Evolutionary conservation across 179 eudicot genomes (phyloP), one percentile per base, ranked within the genome.

Genomic region (Beta lomatogona): DNA sequence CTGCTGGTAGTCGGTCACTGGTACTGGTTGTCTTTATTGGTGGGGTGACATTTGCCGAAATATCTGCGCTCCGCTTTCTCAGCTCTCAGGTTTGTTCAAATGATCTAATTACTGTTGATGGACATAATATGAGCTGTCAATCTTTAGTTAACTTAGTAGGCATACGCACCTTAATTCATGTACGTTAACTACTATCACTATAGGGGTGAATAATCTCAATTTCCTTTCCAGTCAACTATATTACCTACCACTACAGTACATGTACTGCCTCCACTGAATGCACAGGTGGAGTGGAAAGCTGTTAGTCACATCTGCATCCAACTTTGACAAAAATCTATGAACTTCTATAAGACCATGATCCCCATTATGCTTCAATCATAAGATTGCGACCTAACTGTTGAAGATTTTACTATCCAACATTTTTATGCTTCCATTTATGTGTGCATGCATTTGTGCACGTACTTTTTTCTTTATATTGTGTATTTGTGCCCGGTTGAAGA

Each of bases 11-110:
- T 84, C 99, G 99, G 48, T 89, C 97, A 58, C 67, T 93, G 22
- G 97, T 94, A 60, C 85, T 97, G 83, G 99, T 94, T 83, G 97
- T 97, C 76, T 97, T 97, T 82, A 60, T 97, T 79, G 99, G 99
- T 73, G 99, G 99, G 77, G 96, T 96, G 71, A 96, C 99, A 68
- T 94, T 86, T 86, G 99, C 99, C 14, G 99, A 96, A 89, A 92
- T 96, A 55, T 92, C 99, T 86, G 99, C 99, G 15, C 97, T 96
- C 71, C 98, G 99, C 79, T 96, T 91, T 83, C 97, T 96, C 79
- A 88, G 91, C 86, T 86, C 97, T 87, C 98, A 93, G 98, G 98
- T 96, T 83, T 68, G 82, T 78, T 57, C 91, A 77, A 48, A 65
- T 75, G 25, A 13, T 67, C 10, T 14, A 67, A 41, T 77, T 50